phyloP scores from a whole-genome alignment of 1,139 yeast species.

The Candida tetrigidarum region DNA sequence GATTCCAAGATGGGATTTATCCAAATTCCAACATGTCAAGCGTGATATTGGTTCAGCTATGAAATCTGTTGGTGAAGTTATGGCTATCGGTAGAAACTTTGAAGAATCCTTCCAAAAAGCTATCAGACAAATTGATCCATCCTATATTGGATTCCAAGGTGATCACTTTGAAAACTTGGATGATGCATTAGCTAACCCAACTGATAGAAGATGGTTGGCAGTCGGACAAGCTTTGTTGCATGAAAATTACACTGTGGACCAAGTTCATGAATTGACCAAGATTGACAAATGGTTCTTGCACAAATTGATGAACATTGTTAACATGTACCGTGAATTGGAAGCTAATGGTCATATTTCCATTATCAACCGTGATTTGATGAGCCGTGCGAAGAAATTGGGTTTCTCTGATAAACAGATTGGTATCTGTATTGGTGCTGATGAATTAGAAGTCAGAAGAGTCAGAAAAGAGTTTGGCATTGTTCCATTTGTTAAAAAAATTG shows the following conservation, averaged over 20 bases:
- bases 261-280: conserved; percentile 86
- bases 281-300: conserved; percentile 96
- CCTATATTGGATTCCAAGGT: conserved; percentile 82
- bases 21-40: conserved; percentile 57
- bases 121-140: conserved; percentile 93
- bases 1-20: conserved; percentile 98
- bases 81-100: conserved; percentile 98
- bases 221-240: conserved; percentile 87
- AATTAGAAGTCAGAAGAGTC: conserved; percentile 83
- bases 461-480: conserved; percentile 79
- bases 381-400: conserved; percentile 89
- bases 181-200: conserved; percentile 49
- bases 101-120: conserved; percentile 99
- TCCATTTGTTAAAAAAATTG: conserved; percentile 96
- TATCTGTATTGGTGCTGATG: conserved; percentile 85
- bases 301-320: conserved; percentile 78
- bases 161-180: conserved; percentile 60
- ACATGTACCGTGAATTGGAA: conserved; percentile 62
- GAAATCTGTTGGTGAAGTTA: conserved; percentile 99
- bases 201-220: conserved; percentile 98
- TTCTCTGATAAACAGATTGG: conserved; percentile 97
- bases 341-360: conserved; percentile 53
- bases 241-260: conserved; percentile 88
- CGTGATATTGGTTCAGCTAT: conserved; percentile 60
- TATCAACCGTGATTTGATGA: conserved; percentile 51